Evolutionary conservation across 768 basidiomycete genomes (phyloP).

Genomic region (Boletus vinaceobasis): DNA sequence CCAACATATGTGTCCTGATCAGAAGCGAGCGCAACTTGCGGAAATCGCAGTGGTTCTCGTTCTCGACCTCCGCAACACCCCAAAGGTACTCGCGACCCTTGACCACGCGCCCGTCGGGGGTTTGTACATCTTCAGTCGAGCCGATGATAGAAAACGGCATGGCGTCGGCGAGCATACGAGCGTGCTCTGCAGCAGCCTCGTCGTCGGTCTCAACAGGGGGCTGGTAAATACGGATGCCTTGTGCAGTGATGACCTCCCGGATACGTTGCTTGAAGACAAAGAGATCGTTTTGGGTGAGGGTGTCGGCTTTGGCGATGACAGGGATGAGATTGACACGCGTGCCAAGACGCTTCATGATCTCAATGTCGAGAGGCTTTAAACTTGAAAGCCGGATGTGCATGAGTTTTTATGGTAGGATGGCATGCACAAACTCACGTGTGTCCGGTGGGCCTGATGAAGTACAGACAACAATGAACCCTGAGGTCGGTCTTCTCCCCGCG

Average conservation of each 20-base stretch:
- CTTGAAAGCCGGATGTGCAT: constrained; percentile 29
- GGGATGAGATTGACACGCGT: constrained; percentile 98
- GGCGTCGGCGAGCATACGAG: constrained; percentile 79
- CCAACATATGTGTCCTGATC: constrained; percentile 98
- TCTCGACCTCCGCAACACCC: constrained; percentile 99
- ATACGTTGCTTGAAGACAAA: constrained; percentile 91
- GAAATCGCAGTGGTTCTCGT: constrained; percentile 99
- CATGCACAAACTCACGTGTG: constrained; percentile 69
- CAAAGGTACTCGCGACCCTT: constrained; percentile 98
- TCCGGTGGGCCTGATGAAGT: constrained; percentile 94
- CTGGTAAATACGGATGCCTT: constrained; percentile 92
- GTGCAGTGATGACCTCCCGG: constrained; percentile 85
- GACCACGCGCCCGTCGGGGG: constrained; percentile 84
- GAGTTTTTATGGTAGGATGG: background rate
- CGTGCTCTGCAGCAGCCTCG: constrained; percentile 83
- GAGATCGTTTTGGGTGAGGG: constrained; percentile 91
- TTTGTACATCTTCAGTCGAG: constrained; percentile 91
- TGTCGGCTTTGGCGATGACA: constrained; percentile 96
- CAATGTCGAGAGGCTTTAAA: constrained; percentile 95
- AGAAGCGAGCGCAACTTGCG: constrained; percentile 92
- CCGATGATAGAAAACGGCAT: constrained; percentile 99
- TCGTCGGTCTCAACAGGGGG: constrained; percentile 90
- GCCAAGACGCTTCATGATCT: constrained; percentile 99
- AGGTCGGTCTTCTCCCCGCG: constrained; percentile 91
- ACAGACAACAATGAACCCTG: constrained; percentile 93